Evolutionary conservation across 768 basidiomycete species (phyloP).

Genomic region (Gloeophyllum trabeum): DNA sequence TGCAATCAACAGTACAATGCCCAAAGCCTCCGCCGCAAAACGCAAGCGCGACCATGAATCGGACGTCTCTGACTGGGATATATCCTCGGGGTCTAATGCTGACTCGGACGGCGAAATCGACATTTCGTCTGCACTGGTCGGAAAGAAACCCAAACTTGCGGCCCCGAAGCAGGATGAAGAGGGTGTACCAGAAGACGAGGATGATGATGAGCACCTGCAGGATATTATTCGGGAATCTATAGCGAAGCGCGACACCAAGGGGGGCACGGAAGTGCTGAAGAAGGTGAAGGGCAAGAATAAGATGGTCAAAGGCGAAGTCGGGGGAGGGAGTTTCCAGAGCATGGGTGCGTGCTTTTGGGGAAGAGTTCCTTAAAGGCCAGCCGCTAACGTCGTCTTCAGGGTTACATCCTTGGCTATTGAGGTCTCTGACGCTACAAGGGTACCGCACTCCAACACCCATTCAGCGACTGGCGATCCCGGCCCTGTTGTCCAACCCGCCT

Average conservation of each 20-base stretch:
- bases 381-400: no score
- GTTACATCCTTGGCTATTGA: slow-evolving; percentile 71
- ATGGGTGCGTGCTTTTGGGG: slow-evolving; percentile 68
- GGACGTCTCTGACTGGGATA: not conserved
- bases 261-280: slow-evolving; percentile 68
- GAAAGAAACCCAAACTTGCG: slow-evolving; percentile 12
- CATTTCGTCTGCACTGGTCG: slow-evolving; percentile 49
- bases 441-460: slow-evolving; percentile 95
- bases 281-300: slow-evolving; percentile 66
- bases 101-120: slow-evolving; percentile 36
- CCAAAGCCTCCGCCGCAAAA: no score
- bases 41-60: not conserved
- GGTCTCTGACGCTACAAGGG: slow-evolving; percentile 83
- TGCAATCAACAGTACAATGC: no score
- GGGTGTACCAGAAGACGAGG: slow-evolving; percentile 13
- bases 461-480: slow-evolving; percentile 82
- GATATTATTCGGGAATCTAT: slow-evolving; percentile 63
- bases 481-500: slow-evolving; percentile 73
- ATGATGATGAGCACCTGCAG: slow-evolving; percentile 46
- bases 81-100: not conserved
- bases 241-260: slow-evolving; percentile 59
- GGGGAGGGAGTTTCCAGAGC: slow-evolving; percentile 92
- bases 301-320: slow-evolving; percentile 63
- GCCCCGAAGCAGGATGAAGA: slow-evolving; percentile 1
- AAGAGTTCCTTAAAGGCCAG: slow-evolving; percentile 1